These are phyloP conservation scores for Dothideomycetidae sp. DNA, from an alignment of 2,329 filamentous ascomycete species.

Conservation along the genomic window DNA sequence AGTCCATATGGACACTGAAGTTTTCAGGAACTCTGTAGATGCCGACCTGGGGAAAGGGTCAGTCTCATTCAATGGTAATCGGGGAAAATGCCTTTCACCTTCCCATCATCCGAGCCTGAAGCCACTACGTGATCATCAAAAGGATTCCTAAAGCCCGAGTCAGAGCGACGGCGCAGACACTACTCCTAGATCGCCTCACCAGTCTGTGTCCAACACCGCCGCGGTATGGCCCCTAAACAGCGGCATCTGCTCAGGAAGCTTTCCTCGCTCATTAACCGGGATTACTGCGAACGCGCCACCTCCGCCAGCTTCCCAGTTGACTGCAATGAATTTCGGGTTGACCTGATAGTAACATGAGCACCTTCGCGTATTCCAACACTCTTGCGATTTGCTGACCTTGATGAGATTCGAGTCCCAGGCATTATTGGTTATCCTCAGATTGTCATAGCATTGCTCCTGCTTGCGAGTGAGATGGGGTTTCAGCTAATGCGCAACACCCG, in stretches of 20 bases:
- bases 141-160: constrained; percentile 54
- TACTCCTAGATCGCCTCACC: constrained; percentile 40
- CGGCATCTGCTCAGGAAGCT: constrained; percentile 81
- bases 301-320: constrained; percentile 96
- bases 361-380: not conserved
- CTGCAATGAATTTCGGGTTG: constrained; percentile 88
- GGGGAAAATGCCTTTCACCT: constrained; percentile 34
- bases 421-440: constrained; percentile 92
- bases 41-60: constrained; percentile 45
- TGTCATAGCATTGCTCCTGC: constrained; percentile 93
- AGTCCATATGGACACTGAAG: constrained; percentile 73
- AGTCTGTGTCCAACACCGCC: constrained; percentile 92
- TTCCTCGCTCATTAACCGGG: constrained; percentile 75
- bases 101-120: constrained; percentile 90
- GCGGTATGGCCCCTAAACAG: constrained; percentile 94
- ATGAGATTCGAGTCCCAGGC: constrained; percentile 98
- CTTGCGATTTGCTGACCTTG: constrained; percentile 51
- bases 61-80: constrained; percentile 1
- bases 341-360: constrained; percentile 40
- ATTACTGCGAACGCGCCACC: constrained; percentile 96
- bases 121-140: constrained; percentile 90
- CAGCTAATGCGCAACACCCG: not conserved
- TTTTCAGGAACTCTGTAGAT: constrained; percentile 86
- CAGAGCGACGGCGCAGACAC: not conserved
- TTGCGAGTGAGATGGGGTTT: constrained; percentile 2